Evolutionary conservation across 1,139 yeast species (phyloP).

Genomic region (Trichomonascaceae sp.): DNA sequence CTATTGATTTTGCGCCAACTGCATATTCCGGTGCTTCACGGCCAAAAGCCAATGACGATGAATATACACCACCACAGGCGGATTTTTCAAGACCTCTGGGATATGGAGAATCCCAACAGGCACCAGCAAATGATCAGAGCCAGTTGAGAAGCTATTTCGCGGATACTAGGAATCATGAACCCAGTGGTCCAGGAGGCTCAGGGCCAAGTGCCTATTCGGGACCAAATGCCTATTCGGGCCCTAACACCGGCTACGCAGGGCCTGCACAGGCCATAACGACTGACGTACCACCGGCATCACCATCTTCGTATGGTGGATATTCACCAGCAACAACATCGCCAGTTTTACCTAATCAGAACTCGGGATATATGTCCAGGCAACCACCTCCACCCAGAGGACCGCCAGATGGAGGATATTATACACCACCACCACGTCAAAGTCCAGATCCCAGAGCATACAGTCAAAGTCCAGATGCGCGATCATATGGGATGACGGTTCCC

Average conservation of each 20-base stretch:
- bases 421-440: background rate
- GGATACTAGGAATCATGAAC: background rate
- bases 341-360: background rate
- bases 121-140: background rate
- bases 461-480: constrained; percentile 24
- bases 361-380: background rate
- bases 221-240: background rate
- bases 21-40: constrained; percentile 14
- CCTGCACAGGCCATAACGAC: background rate
- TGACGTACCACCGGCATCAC: background rate
- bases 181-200: background rate
- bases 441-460: constrained; percentile 8
- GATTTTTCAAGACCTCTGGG: background rate
- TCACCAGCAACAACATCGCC: background rate
- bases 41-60: constrained; percentile 3
- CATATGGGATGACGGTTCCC: constrained; percentile 41
- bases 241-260: background rate
- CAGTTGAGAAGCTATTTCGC: constrained; percentile 2
- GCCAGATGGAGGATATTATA: background rate
- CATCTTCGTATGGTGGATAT: background rate
- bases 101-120: background rate
- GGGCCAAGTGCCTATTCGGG: background rate
- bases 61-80: background rate
- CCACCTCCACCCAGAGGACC: background rate
- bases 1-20: constrained; percentile 12